Conservation (phyloP, 1,284 basidiomycete species). For the Moniliella sp. region DNA sequence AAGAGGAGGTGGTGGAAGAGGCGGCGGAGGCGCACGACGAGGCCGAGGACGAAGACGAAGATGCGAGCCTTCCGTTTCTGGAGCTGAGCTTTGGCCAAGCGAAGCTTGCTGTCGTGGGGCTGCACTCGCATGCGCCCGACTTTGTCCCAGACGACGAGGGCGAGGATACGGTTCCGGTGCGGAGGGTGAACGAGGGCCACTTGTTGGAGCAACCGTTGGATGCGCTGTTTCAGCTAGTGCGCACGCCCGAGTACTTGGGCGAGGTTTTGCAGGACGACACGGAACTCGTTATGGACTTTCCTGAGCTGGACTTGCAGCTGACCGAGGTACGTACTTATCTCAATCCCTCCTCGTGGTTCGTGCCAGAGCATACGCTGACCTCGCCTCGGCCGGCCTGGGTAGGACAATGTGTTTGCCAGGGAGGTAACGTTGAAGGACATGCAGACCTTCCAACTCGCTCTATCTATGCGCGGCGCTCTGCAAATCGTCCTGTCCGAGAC, state of each 20-base stretch:
- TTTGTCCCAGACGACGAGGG: too few relatives aligned
- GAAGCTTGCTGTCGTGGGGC: too few relatives aligned
- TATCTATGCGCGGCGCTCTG: not conserved
- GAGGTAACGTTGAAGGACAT: not conserved
- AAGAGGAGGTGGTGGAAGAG: too few relatives aligned
- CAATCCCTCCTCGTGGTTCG: not conserved
- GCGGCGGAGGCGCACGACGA: too few relatives aligned
- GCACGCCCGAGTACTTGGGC: not conserved
- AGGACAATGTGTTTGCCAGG: not conserved
- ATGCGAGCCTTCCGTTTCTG: too few relatives aligned
- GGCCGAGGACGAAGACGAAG: too few relatives aligned
- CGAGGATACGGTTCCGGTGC: too few relatives aligned
- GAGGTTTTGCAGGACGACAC: not conserved
- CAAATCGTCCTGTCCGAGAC: not conserved
- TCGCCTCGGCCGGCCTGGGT: not conserved
- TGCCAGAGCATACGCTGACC: not conserved
- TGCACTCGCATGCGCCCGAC: too few relatives aligned
- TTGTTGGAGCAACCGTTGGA: too few relatives aligned
- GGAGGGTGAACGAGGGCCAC: too few relatives aligned
- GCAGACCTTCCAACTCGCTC: not conserved
- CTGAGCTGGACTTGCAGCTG: not conserved
- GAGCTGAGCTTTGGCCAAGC: too few relatives aligned
- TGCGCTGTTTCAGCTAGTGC: not conserved
- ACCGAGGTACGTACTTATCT: not conserved
- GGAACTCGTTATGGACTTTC: not conserved